Evolutionary conservation across 2,329 filamentous ascomycete genomes (phyloP).

Genomic region (Xylaria sp.): DNA sequence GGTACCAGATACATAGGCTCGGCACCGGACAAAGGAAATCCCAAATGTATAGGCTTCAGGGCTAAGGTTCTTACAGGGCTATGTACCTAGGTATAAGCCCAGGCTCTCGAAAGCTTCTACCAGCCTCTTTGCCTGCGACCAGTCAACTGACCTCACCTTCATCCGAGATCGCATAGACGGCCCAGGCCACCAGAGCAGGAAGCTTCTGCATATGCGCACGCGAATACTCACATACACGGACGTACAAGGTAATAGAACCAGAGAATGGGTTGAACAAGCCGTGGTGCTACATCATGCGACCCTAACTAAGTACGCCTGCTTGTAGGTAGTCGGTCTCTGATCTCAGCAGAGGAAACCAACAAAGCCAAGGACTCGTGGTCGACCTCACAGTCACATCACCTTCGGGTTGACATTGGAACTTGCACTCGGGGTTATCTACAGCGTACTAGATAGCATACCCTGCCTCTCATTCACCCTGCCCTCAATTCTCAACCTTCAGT

Average conservation of each 20-base stretch:
- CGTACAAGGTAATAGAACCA: constrained; percentile 1
- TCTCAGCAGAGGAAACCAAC: too few species aligned
- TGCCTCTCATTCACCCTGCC: constrained; percentile 5
- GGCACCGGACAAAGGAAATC: neutral
- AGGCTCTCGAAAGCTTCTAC: neutral
- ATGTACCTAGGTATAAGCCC: neutral
- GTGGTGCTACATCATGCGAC: constrained; percentile 1
- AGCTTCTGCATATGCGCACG: neutral
- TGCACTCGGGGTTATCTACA: constrained; percentile 1
- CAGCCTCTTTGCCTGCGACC: too few species aligned
- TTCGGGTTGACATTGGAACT: constrained; percentile 16
- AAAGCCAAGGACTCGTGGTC: neutral
- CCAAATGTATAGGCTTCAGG: too few species aligned
- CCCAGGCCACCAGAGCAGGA: neutral
- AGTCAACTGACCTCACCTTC: neutral
- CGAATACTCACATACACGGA: neutral
- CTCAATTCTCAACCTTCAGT: neutral
- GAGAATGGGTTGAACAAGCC: neutral
- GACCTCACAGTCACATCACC: constrained; percentile 1
- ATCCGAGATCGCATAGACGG: neutral
- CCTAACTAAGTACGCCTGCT: constrained; percentile 12
- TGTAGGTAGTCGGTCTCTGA: constrained; percentile 8
- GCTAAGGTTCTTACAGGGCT: too few species aligned
- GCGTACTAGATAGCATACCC: constrained; percentile 14
- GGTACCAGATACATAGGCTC: neutral